Conservation (phyloP, 345 rosid genomes). For the Excoecaria agallocha region DNA sequence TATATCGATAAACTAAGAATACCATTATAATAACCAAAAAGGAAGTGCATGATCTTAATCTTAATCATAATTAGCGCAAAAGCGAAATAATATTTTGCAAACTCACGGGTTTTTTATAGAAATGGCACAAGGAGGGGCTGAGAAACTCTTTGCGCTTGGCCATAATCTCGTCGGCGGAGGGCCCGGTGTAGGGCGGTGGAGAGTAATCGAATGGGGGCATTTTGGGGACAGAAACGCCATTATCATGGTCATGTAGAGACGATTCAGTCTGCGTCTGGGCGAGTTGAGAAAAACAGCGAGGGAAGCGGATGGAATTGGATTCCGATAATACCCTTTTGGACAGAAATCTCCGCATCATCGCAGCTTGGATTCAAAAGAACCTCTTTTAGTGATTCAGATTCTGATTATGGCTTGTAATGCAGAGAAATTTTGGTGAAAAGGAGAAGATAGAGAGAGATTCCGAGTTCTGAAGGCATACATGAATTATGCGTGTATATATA, state of each 20-base stretch:
- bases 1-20: not conserved
- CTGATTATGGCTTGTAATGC: slow-evolving; percentile 22
- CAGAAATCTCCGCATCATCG: slow-evolving; percentile 50
- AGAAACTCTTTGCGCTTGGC: slow-evolving; percentile 68
- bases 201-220: slow-evolving; percentile 79
- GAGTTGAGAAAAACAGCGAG: slow-evolving; percentile 40
- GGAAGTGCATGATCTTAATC: not conserved
- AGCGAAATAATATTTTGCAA: not conserved
- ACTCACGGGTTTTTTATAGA: slow-evolving; percentile 72
- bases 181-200: slow-evolving; percentile 88
- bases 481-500: not conserved
- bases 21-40: not conserved
- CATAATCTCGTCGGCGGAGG: slow-evolving; percentile 65
- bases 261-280: slow-evolving; percentile 37
- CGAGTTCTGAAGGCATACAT: not conserved
- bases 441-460: not conserved
- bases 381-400: not conserved
- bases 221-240: slow-evolving; percentile 40
- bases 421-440: not conserved
- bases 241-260: slow-evolving; percentile 26
- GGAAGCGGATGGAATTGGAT: slow-evolving; percentile 24
- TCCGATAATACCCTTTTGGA: slow-evolving; percentile 38
- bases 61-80: not conserved
- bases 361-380: not conserved
- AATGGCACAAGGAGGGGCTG: slow-evolving; percentile 67